A percentile compares a stretch with the other conserved stretches of the same genome.
Evolutionary conservation across 208 protist genomes (phyloP).

Genomic region (Crithidia brevicula): DNA sequence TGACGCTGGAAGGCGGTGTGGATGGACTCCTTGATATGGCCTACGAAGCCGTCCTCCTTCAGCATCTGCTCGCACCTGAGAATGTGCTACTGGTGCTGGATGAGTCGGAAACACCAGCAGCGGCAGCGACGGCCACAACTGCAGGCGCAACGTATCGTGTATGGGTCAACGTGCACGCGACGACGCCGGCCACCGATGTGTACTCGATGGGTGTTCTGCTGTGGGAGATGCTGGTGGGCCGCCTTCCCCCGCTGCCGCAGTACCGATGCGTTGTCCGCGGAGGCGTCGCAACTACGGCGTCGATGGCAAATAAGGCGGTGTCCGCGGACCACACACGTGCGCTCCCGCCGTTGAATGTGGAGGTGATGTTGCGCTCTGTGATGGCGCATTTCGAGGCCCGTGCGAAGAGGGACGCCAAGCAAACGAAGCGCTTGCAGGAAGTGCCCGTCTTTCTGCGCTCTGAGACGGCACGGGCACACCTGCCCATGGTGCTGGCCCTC

Average conservation of each 20-base stretch:
- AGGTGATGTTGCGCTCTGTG: conserved; percentile 10
- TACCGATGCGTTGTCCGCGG: conserved; percentile 16
- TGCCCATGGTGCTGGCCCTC: conserved; percentile 25
- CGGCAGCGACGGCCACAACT: background rate
- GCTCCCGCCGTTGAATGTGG: conserved; percentile 1
- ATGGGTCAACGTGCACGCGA: conserved; percentile 19
- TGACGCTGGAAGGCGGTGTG: conserved; percentile 13
- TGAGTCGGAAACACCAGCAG: background rate
- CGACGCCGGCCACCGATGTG: conserved; percentile 36
- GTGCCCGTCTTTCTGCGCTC: conserved; percentile 18
- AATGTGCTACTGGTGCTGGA: conserved; percentile 26
- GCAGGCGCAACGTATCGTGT: background rate
- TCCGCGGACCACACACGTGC: background rate
- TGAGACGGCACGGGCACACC: conserved; percentile 1
- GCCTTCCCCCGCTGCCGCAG: conserved; percentile 35
- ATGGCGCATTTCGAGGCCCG: conserved; percentile 12
- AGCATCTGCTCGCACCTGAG: conserved; percentile 43
- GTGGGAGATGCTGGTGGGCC: conserved; percentile 58
- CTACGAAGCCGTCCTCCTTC: conserved; percentile 27
- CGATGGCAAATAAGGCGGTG: background rate
- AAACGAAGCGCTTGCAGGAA: background rate
- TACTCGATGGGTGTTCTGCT: conserved; percentile 70
- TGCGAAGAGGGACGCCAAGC: background rate
- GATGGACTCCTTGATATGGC: conserved; percentile 17
- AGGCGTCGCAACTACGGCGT: background rate